Conservation (phyloP, 148 eudicot species). For the Linanthus parryae region DNA sequence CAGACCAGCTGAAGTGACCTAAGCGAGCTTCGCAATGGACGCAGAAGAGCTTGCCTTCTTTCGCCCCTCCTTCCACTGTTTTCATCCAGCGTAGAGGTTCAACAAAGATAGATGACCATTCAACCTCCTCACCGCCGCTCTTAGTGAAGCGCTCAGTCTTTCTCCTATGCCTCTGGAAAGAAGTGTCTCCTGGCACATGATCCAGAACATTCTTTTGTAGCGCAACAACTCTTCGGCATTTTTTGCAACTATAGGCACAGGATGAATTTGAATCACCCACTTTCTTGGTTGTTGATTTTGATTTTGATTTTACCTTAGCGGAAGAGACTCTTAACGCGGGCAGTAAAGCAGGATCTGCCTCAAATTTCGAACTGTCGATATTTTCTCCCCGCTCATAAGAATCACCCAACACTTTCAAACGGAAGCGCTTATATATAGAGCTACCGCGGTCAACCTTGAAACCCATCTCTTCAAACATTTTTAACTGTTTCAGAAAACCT, state of each 20-base stretch:
- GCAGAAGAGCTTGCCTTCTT: conserved; percentile 87
- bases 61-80: conserved; percentile 88
- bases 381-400: conserved; percentile 75
- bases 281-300: too few species aligned
- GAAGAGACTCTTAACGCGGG: conserved; percentile 27
- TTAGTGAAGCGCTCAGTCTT: conserved; percentile 46
- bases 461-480: conserved; percentile 83
- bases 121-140: conserved; percentile 52
- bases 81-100: conserved; percentile 97
- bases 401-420: conserved; percentile 68
- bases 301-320: too few species aligned
- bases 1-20: conserved; percentile 95
- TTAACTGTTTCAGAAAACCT: conserved; percentile 81
- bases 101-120: conserved; percentile 82
- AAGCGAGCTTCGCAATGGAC: conserved; percentile 80
- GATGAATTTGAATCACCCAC: too few species aligned
- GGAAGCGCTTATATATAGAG: conserved; percentile 81
- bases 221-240: conserved; percentile 85
- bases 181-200: conserved; percentile 82
- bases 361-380: conserved; percentile 69
- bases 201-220: conserved; percentile 68
- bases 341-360: conserved; percentile 77
- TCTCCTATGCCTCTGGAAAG: conserved; percentile 83
- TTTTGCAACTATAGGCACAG: conserved; percentile 78
- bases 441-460: conserved; percentile 72